Evolutionary conservation across 2,329 filamentous ascomycete species (phyloP), one percentile per base, ranked within the genome.

Genomic region (Clonostachys sp.): DNA sequence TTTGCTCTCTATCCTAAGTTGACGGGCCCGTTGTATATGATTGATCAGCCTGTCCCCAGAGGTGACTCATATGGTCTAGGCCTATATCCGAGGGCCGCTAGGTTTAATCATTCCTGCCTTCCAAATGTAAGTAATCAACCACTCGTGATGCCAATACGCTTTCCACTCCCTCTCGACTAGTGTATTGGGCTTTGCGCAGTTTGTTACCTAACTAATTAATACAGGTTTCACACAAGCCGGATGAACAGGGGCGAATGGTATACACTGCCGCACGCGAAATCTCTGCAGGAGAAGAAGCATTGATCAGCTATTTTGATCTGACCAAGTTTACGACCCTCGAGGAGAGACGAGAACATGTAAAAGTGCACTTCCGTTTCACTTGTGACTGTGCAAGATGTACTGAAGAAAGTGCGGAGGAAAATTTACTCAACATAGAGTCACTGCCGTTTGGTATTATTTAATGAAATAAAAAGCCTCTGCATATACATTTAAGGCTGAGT

Each of bases 81-180:
- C 2, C 16, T 61, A 9, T 61, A 54, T 45, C 59, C 59, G 1
- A 55, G 59, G 7, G 59, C 59, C 5, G 59, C 59, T 12, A 57
- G 55, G 42, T 61, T 61, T 9, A 61, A 61, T 14, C 59, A 61
- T 44, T 61, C 59, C 7, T 61, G 59, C n/a, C 17, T 48, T 12
- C 59, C 59, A 12, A 61, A 61, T 40, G 59, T 60, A 49, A 53
- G 59, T 51, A 10, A 41, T 18, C n/a, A n/a, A n/a, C 14, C 13
- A 38, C 6, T 9, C 24, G 24, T 39, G 17, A n/a, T 34, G n/a
- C 39, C 34, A 14, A 16, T n/a, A 7, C 13, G 17, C 30, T 5
- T 9, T 42, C 10, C 14, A 24, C 13, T 8, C 5, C 7, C 8
- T 12, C n/a, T 12, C 17, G 14, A 13, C 3, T 6, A 16, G 14